Base-by-base conservation (phyloP, 805 yeast genomes). In the Komagataella ulmi region DNA sequence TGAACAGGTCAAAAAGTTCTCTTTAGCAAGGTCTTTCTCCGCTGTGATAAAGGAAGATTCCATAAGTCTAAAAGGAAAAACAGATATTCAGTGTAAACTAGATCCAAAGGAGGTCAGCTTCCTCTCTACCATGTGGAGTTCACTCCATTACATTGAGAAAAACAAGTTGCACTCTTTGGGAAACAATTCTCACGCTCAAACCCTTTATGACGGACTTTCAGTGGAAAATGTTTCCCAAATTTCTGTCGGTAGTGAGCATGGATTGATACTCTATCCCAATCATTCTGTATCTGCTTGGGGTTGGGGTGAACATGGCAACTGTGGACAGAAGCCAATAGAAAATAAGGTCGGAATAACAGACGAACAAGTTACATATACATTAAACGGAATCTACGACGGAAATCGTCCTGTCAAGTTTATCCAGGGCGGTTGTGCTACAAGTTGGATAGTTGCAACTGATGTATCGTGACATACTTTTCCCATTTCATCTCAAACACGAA, bases 221-320 rank as follows among this genome's bases (percentile, higher is more conserved):
- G 10, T 24, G 2, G 40, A 30, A 10, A 30, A 30, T 14, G 54
- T 61, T 36, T 49, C 53, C 21, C 43, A 53, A 6, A 69, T 71
- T 51, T 69, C 72, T 1, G 73, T 79, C 5, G 99, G 99, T 0
- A 87, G 96, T 63, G 98, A 91, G 61, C 99, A 91, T 64, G 95
- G 93, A 0, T 58, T 89, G 17, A 58, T 77, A 8, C 61, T 64
- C 6, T 50, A 58, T 1, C n/a, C 47, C 1, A 56, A 61, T 14
- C 57, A 64, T 45, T 49, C 52, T 7, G 82, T 89, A 0, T 68
- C 61, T 51, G 75, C 90, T 2, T 93, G 98, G 98, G 99, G 99
- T 0, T 91, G 99, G 99, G 97, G 97, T 12, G 98, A 93, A 61
- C 99, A 91, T 65, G 99, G 99, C 0, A 91, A 91, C 62, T 91